Percentiles rank a stretch among this genome's conserved stretches.
Conservation (phyloP, 2,329 filamentous ascomycete species). For the Clonostachys rhizophaga region DNA sequence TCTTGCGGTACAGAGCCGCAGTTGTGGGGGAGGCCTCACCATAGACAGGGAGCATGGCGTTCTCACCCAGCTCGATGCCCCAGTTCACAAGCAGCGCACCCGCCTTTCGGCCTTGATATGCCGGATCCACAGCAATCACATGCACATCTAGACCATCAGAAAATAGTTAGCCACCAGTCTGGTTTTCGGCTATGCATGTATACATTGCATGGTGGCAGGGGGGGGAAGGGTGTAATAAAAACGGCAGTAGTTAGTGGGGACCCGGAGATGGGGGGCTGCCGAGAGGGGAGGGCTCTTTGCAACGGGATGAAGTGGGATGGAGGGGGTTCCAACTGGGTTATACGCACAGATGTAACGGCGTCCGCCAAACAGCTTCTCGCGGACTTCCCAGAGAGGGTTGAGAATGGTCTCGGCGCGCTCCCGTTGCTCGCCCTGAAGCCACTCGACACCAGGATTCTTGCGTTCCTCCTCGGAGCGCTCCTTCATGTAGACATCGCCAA, state of each 20-base stretch:
- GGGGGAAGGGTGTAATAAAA: too few species aligned
- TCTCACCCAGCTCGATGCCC: slow-evolving; percentile 27
- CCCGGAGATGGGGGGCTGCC: background rate
- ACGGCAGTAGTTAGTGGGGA: background rate
- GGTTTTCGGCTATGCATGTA: too few species aligned
- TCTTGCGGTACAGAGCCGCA: slow-evolving; percentile 35
- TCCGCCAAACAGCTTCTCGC: slow-evolving; percentile 32
- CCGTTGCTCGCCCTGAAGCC: slow-evolving; percentile 36
- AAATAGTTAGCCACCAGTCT: background rate
- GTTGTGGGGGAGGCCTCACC: slow-evolving; percentile 38
- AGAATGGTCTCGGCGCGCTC: slow-evolving; percentile 35
- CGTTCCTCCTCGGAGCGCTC: slow-evolving; percentile 32
- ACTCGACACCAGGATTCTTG: slow-evolving; percentile 34
- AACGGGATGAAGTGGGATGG: background rate
- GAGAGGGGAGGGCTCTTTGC: slow-evolving; percentile 2
- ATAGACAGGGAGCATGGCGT: slow-evolving; percentile 33
- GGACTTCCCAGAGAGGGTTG: slow-evolving; percentile 30
- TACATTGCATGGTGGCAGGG: too few species aligned
- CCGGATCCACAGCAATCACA: slow-evolving; percentile 37
- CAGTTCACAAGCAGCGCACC: slow-evolving; percentile 34
- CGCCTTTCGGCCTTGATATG: slow-evolving; percentile 33
- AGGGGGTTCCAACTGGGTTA: background rate
- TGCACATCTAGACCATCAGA: slow-evolving; percentile 21
- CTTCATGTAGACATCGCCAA: slow-evolving; percentile 34
- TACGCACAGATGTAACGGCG: slow-evolving; percentile 34